Percentiles rank a stretch among this genome's conserved stretches.
These are phyloP conservation scores for Rhododendron vialii DNA, from an alignment of 148 eudicot genomes.

Conservation along the genomic window DNA sequence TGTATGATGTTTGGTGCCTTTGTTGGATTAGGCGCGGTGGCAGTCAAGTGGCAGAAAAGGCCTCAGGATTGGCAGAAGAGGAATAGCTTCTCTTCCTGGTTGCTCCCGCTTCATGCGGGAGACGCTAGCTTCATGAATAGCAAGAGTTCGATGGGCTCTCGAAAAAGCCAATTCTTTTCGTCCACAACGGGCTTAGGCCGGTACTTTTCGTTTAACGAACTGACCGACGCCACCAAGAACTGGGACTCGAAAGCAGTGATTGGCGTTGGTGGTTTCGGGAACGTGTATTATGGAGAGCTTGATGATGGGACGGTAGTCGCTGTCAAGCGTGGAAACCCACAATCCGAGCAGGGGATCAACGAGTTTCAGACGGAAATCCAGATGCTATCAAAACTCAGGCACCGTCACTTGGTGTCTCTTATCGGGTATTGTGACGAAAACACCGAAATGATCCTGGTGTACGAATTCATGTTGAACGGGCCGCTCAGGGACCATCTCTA, in stretches of 20 bases:
- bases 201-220: slow-evolving; percentile 32
- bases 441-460: slow-evolving; percentile 49
- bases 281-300: slow-evolving; percentile 38
- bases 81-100: slow-evolving; percentile 45
- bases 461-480: slow-evolving; percentile 51
- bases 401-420: slow-evolving; percentile 47
- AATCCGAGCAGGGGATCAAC: slow-evolving; percentile 47
- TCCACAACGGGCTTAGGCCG: slow-evolving; percentile 36
- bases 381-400: slow-evolving; percentile 44
- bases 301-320: slow-evolving; percentile 44
- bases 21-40: slow-evolving; percentile 27
- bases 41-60: slow-evolving; percentile 22
- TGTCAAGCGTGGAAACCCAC: slow-evolving; percentile 45
- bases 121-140: slow-evolving; percentile 33
- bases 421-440: slow-evolving; percentile 54
- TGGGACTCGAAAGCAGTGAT: slow-evolving; percentile 42
- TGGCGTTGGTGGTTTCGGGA: slow-evolving; percentile 55
- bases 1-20: slow-evolving; percentile 29
- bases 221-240: slow-evolving; percentile 37
- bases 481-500: slow-evolving; percentile 51
- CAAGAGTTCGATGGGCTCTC: slow-evolving; percentile 20
- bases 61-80: slow-evolving; percentile 33
- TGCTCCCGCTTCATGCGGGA: slow-evolving; percentile 40
- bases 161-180: slow-evolving; percentile 27
- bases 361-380: slow-evolving; percentile 53